phyloP scores from a whole-genome alignment of 1,284 basidiomycete species.

The Amylostereum chailletii region DNA sequence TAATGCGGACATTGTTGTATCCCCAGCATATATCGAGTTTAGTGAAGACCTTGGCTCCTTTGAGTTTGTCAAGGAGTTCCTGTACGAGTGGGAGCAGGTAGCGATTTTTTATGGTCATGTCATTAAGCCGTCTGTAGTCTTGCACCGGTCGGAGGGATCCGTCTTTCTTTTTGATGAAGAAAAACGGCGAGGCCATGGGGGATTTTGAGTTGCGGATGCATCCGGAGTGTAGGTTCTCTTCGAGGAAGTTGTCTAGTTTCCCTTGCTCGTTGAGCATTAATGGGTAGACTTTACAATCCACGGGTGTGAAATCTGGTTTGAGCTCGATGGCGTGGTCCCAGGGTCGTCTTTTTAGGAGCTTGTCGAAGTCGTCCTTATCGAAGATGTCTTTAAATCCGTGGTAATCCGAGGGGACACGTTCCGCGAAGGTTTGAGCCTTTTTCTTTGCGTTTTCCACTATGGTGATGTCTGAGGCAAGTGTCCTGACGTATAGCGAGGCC shows the following conservation, averaged over 20 bases:
- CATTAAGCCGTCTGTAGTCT: slow-evolving; percentile 35
- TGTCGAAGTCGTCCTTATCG: neutral
- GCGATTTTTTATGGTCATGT: slow-evolving; percentile 7
- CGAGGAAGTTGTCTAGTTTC: slow-evolving; percentile 25
- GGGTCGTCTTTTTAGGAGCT: neutral
- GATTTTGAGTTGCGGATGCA: slow-evolving; percentile 28
- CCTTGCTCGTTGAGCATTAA: slow-evolving; percentile 23
- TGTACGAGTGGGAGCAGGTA: slow-evolving; percentile 5
- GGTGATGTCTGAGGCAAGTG: neutral
- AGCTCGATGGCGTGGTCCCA: neutral
- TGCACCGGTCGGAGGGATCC: slow-evolving; percentile 28
- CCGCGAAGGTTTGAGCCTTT: neutral
- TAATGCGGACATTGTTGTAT: slow-evolving; percentile 8
- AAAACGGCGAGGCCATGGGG: slow-evolving; percentile 27
- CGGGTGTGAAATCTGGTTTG: neutral
- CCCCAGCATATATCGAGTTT: slow-evolving; percentile 6
- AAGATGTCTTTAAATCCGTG: neutral
- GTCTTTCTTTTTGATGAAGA: slow-evolving; percentile 41
- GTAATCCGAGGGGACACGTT: neutral
- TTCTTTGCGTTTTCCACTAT: neutral
- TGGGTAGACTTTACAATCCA: slow-evolving; percentile 14
- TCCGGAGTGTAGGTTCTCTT: slow-evolving; percentile 26
- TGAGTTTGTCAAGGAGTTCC: slow-evolving; percentile 3
- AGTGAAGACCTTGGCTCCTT: neutral
- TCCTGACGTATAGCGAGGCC: neutral